Evolutionary conservation across 768 basidiomycete species (phyloP), one percentile per base, ranked within the genome.

Genomic region (Xerocomellus amylosporus): DNA sequence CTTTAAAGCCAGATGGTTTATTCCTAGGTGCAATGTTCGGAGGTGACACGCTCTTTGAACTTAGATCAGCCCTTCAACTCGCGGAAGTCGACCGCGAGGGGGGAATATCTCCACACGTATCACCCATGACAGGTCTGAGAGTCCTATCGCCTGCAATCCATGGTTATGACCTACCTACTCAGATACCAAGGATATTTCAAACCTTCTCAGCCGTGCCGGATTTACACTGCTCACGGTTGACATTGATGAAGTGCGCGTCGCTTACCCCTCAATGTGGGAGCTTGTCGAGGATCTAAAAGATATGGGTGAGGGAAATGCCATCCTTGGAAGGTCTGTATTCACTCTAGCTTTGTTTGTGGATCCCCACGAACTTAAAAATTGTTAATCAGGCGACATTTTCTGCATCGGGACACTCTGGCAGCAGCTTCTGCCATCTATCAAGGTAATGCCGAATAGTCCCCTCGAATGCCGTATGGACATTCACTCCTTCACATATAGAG

Each of bases 241-340:
- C 64, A 84, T 89, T 34, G 97, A 99, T 66, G 97, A 99, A 73
- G 79, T 99, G 8, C 84, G 82, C 59, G 84, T 98, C 36, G 81
- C 81, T 8, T 99, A 98, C 66, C 97, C 97, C 1, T 88, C 85
- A 42, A 95, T 98, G 81, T 98, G 90, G 87, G 96, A 98, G 65
- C 80, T 99, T 14, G 78, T 98, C 71, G 85, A 93, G 52, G 97
- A 99, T 70, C 72, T 99, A n/a, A 79, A 83, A 48, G 86, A 92
- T 67, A 99, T 99, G 97, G 97, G 97, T 19, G 97, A 99, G 68
- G 85, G 83, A 46, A 98, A 97, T 66, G 93, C 94, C 12, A 81
- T 98, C 41, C 74, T 95, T 31, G 92, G 90, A 63, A 77, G 93
- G 87, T 91, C 56, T 42, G 78, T 64, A 39, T 39, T 37, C 24